Base-by-base conservation (phyloP, 768 basidiomycete species). In the Phylloporus arenicola region DNA sequence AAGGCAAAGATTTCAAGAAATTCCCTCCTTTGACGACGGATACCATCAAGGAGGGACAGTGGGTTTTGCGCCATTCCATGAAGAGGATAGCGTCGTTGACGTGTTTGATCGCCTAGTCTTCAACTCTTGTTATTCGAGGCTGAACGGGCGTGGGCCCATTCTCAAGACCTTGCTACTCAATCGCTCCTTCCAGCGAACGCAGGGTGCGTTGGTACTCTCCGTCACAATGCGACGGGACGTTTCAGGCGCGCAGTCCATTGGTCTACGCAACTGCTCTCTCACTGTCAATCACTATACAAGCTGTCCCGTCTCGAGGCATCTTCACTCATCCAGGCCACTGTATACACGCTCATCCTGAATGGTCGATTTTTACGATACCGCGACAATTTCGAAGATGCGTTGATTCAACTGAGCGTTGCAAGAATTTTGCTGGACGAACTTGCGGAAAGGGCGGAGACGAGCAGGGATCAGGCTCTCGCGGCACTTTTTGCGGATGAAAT, bases 101-200 rank as follows among this genome's bases (percentile, higher is more conserved):
- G 31, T 43, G 33, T 40, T 42, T 48, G 41, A 39, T 43, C 12
- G 39, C 47, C 24, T 48, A 92, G 89, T 59, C 76, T 94, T 6
- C 86, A 94, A 58, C 77, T 96, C 11, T 71, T 93, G 41, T 76
- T 97, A 9, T 84, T 93, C 60, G 92, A 96, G 64, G 81, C 92
- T 9, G 95, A 98, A 65, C 83, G 95, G 39, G 89, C 92, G 27
- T 92, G 92, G 84, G 83, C 89, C 1, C 83, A 92, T 68, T 84
- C 92, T 5, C 90, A 94, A 65, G 88, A 90, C 47, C 80, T 94
- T 39, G 65, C 73, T 19, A 63, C 75, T 3, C 70, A 77, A 42
- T 72, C 83, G 17, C 63, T 75, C n/a, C 68, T 75, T 45, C 76
- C 79, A 45, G 71, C 73, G 17, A 80, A 81, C 60, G 66, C 75